Percentiles rank a stretch among this genome's conserved stretches.
phyloP scores from a whole-genome alignment of 129 eudicot species.

The Ambrosia artemisiifolia region DNA sequence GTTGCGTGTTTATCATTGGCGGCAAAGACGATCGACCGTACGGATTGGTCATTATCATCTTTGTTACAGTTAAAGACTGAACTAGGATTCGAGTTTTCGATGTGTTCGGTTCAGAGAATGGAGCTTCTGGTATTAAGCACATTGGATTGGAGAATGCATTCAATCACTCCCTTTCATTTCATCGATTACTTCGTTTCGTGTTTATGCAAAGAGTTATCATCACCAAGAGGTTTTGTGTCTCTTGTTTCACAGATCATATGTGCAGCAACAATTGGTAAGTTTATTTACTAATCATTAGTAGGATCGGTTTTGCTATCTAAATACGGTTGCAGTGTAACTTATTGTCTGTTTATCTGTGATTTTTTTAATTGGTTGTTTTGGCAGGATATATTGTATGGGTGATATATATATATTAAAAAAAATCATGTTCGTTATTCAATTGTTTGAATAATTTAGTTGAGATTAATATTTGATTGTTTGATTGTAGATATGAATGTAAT shows the following conservation, averaged over 20 bases:
- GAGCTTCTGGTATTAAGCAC: slow-evolving; percentile 57
- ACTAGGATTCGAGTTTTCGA: slow-evolving; percentile 33
- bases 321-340: too few species aligned
- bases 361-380: too few species aligned
- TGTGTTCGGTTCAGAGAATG: slow-evolving; percentile 47
- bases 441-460: neutral
- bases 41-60: slow-evolving; percentile 27
- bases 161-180: slow-evolving; percentile 57
- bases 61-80: slow-evolving; percentile 30
- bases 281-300: neutral
- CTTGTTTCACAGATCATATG: slow-evolving; percentile 31
- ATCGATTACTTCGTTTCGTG: slow-evolving; percentile 37
- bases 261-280: slow-evolving; percentile 43
- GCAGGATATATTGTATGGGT: too few species aligned
- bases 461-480: neutral
- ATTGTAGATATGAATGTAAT: slow-evolving; percentile 44
- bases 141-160: slow-evolving; percentile 61
- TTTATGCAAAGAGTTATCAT: slow-evolving; percentile 12
- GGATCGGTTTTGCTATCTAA: too few species aligned
- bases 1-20: slow-evolving; percentile 74
- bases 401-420: too few species aligned
- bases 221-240: neutral
- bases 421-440: neutral
- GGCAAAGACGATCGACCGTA: slow-evolving; percentile 52
- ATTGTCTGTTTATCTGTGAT: too few species aligned